These are phyloP conservation scores for Aphanomyces cochlioides DNA, from an alignment of 352 stramenopile genomes.

Conservation along the genomic window DNA sequence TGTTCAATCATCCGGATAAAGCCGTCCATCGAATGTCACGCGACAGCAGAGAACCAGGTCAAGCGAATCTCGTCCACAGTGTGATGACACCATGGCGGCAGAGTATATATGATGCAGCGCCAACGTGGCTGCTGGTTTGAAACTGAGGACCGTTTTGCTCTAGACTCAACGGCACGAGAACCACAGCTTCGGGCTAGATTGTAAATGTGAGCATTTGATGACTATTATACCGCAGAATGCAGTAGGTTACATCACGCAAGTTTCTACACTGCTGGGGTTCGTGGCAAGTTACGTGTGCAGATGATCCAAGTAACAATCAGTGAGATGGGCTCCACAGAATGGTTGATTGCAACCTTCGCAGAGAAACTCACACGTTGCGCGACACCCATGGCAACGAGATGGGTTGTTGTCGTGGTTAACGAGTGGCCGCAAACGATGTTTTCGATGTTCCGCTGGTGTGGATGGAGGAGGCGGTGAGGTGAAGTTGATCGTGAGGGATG, in stretches of 20 bases:
- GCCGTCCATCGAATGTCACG: not conserved
- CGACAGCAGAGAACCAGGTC: not conserved
- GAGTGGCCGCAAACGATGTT: slow-evolving; percentile 4
- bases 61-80: not conserved
- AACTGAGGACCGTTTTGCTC: too few relatives aligned
- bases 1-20: not conserved
- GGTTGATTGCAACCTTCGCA: not conserved
- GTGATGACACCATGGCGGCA: too few relatives aligned
- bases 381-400: not conserved
- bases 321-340: slow-evolving; percentile 11
- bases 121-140: too few relatives aligned
- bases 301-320: slow-evolving; percentile 10
- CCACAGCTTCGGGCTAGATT: too few relatives aligned
- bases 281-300: not conserved
- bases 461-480: slow-evolving; percentile 32
- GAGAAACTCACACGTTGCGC: not conserved
- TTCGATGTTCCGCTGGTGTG: not conserved
- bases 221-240: too few relatives aligned
- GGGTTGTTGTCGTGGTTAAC: not conserved
- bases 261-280: too few relatives aligned
- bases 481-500: slow-evolving; percentile 72
- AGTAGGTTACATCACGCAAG: not conserved
- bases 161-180: too few relatives aligned
- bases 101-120: too few relatives aligned
- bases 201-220: too few relatives aligned